Base-by-base conservation (phyloP, 2,329 filamentous ascomycete species). In the Fusarium sp. region DNA sequence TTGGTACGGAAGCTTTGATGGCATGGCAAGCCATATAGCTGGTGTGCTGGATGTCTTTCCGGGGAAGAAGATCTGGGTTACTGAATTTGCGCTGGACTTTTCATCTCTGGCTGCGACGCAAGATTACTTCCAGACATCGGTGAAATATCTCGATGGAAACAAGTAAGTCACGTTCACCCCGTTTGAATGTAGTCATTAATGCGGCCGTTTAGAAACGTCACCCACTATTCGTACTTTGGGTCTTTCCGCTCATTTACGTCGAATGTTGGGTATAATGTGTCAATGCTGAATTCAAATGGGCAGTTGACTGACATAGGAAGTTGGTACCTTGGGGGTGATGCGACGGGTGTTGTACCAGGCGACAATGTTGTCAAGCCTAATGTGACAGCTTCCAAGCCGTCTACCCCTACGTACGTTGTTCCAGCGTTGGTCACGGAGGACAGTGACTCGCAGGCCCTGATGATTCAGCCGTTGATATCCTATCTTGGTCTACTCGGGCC, bases 181-280 rank as follows among this genome's bases (percentile, higher is more conserved):
- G 2, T 8, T 9, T 17, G 15, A 24, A 6, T 7, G 20, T 7
- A 28, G 8, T 14, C 3, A n/a, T 31, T 55, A 41, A 55, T 20
- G 5, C 1, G 18, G 18, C 5, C 5, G 5, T 10, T 28, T 28
- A 41, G 51, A n/a, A 55, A 55, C 7, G 7, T 55, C 2, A 55
- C 51, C 10, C 51, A 55, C 6, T 55, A 55, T 41, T 55, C 51
- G 8, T 55, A 55, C 51, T 55, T 55, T 14, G 51, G 51, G 15
- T 55, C 51, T 3, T 55, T 55, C 1, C 51, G 51, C 20, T 55
- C 51, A 28, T 55, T 55, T 3, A 55, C 20, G 0, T 55, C 51
- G 6, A 55, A 41, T 14, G 35, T 55, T n/a, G 51, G 51, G 20
- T 55, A 55, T 14, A 55, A 55, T 13, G 51, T 55, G 4, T 55